Percentiles rank a stretch among this genome's conserved stretches.
Conservation (phyloP, 331 rosid genomes). For the Saraca asoca region DNA sequence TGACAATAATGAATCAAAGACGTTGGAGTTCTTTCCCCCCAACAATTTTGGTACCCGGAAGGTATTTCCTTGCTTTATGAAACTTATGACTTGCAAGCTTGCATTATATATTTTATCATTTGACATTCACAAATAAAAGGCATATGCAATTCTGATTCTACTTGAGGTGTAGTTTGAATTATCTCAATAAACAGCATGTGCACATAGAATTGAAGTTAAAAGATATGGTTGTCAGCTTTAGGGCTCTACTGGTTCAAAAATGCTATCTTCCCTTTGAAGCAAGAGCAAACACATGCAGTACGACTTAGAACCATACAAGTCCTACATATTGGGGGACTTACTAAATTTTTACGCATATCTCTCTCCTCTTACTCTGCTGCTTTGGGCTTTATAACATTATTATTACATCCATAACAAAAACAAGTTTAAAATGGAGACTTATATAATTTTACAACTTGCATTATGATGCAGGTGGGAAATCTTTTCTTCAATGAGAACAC, state of each 20-base stretch:
- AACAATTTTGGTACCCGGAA: conserved; percentile 25
- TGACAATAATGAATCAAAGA: conserved; percentile 41
- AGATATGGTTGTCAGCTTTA: neutral
- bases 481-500: conserved; percentile 41
- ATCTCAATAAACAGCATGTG: conserved; percentile 4
- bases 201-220: neutral
- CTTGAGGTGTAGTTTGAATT: neutral
- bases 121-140: conserved; percentile 7
- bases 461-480: conserved; percentile 54
- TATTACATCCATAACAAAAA: neutral
- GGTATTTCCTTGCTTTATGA: conserved; percentile 48
- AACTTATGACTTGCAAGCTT: conserved; percentile 24
- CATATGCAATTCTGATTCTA: neutral
- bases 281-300: no score
- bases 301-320: no score
- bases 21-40: conserved; percentile 21
- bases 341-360: no score
- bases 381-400: conserved; percentile 7
- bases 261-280: no score
- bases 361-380: no score
- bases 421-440: neutral
- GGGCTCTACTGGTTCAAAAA: neutral
- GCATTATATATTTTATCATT: conserved; percentile 6
- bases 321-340: no score
- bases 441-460: conserved; percentile 28